Base-by-base conservation (phyloP, 306 rosid species). In the Phaseolus lunatus region DNA sequence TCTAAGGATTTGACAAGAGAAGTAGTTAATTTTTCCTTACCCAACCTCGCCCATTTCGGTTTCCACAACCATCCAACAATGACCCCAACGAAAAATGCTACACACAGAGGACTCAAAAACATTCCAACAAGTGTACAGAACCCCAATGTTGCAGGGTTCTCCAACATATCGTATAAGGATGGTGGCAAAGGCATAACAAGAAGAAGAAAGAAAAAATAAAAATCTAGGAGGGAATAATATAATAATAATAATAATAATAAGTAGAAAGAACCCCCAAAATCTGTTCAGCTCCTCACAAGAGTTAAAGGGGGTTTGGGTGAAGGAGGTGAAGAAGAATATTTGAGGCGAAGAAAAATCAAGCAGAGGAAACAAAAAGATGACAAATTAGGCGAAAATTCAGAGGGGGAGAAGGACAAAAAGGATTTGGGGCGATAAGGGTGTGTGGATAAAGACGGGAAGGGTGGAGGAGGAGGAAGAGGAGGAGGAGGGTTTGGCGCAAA, bases 1-100 rank as follows among this genome's bases (percentile, higher is more conserved):
- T 80, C 82, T 67, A 83, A 79, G n/a, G 85, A 62, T 44, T 83
- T 78, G 24, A 81, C 79, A 31, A 85, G 78, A 10, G 80, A 84
- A 50, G 9, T 31, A 9, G 71, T 22, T 45, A 87, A 73, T 49
- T 85, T 85, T 11, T 82, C 67, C 70, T 75, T 80, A 61, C 78
- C 88, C 64, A 69, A 13, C 37, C 24, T 82, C 26, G 82, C 88
- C 89, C 89, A 87, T 71, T 81, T 75, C 0, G 91, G 91, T 64
- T 75, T 88, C 91, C 91, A 88, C 5, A 72, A 57, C 91, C 91
- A 88, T 19, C 91, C 91, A 67, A 81, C 73, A 4, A 78, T 0
- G 23, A 88, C 35, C 8, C 91, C 91, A 39, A 72, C 31, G 37
- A 83, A 37, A 78, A 88, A 88, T 15, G 87, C 83, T 5, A 83